Evolutionary conservation across 768 basidiomycete genomes (phyloP).

Genomic region (Neoboletus subvelutipes): DNA sequence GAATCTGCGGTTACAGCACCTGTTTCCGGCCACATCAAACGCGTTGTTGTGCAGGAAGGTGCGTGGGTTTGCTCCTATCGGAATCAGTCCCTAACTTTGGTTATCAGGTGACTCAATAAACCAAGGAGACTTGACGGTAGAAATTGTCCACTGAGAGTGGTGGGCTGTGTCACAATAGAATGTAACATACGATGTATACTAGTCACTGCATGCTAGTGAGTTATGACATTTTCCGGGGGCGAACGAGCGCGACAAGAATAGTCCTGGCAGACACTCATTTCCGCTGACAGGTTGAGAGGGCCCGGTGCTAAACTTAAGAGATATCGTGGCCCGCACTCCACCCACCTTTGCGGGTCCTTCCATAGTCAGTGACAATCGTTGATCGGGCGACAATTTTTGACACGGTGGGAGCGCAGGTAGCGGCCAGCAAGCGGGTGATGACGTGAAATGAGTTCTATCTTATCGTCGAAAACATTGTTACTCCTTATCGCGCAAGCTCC

Average conservation of each 20-base stretch:
- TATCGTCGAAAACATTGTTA: conserved; percentile 18
- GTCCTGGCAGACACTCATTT: conserved; percentile 9
- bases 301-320: conserved; percentile 7
- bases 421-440: conserved; percentile 3
- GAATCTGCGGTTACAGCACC: conserved; percentile 96
- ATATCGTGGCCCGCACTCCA: conserved; percentile 9
- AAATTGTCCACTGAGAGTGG: conserved; percentile 67
- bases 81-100: conserved; percentile 7
- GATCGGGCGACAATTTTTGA: conserved; percentile 11
- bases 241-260: background rate
- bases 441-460: conserved; percentile 6
- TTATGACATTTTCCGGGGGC: background rate
- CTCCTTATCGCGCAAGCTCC: conserved; percentile 22
- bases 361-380: background rate
- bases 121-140: conserved; percentile 88
- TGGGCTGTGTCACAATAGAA: conserved; percentile 18
- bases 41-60: conserved; percentile 90
- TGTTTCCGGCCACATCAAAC: conserved; percentile 94
- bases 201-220: conserved; percentile 12
- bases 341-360: conserved; percentile 3
- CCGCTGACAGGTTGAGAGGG: conserved; percentile 12
- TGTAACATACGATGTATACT: conserved; percentile 18
- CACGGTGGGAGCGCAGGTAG: conserved; percentile 18
- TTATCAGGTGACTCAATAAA: conserved; percentile 84
- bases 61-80: conserved; percentile 14